Conservation (phyloP, 2,329 filamentous ascomycete species). For the Chrysosphaeria jannelii region DNA sequence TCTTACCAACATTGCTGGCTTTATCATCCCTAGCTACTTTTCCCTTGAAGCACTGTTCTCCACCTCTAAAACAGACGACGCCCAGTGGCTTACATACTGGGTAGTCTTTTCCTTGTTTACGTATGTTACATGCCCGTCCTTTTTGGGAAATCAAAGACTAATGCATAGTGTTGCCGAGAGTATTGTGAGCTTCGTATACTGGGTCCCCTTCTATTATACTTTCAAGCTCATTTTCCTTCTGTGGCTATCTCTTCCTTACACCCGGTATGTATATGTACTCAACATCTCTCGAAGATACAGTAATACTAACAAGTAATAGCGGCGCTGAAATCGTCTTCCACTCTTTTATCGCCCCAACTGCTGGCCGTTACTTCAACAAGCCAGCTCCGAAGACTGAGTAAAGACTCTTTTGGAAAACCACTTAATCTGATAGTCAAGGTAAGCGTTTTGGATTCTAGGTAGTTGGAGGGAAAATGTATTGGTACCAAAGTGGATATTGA, state of each 20-base stretch:
- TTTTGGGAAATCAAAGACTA: too few species aligned
- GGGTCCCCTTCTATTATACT: constrained; percentile 97
- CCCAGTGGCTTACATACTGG: constrained; percentile 67
- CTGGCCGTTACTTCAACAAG: constrained; percentile 65
- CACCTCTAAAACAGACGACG: constrained; percentile 41
- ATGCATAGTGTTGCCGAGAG: constrained; percentile 50
- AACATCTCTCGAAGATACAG: not conserved
- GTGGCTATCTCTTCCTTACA: constrained; percentile 90
- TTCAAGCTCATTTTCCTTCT: constrained; percentile 97
- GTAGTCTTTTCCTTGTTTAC: constrained; percentile 62
- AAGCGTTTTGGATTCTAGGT: too few species aligned
- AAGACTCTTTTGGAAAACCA: too few species aligned
- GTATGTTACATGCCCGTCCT: constrained; percentile 10
- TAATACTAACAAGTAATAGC: constrained; percentile 15
- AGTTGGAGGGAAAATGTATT: too few species aligned
- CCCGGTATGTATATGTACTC: constrained; percentile 32
- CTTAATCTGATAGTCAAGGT: too few species aligned
- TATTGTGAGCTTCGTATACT: constrained; percentile 61
- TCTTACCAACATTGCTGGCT: constrained; percentile 63
- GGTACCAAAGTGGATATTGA: too few species aligned
- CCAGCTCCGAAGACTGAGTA: constrained; percentile 36
- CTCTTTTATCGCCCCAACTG: constrained; percentile 73
- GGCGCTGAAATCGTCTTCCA: constrained; percentile 92
- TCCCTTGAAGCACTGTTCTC: constrained; percentile 53
- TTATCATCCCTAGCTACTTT: constrained; percentile 61